These are phyloP conservation scores for Citrullus amarus DNA, from an alignment of 306 rosid species.

Conservation along the genomic window DNA sequence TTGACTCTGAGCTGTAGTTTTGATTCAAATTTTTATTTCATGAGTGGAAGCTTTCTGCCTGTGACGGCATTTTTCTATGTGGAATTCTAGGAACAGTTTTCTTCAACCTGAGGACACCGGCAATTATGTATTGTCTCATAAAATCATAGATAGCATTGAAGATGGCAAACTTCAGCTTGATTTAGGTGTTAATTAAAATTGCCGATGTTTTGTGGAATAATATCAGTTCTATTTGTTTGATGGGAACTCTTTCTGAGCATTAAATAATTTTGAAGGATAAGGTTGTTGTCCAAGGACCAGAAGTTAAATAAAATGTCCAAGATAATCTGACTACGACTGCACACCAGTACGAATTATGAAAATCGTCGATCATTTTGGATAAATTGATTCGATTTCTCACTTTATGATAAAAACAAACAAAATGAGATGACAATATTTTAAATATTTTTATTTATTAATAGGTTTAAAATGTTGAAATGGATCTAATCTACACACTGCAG, in stretches of 20 bases:
- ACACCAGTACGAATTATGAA: neutral
- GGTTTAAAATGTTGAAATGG: neutral
- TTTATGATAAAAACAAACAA: neutral
- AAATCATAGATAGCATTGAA: neutral
- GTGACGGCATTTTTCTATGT: neutral
- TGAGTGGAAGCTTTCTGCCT: neutral
- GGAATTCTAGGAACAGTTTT: neutral
- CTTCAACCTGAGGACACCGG: neutral
- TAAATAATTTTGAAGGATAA: neutral
- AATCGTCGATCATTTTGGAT: neutral
- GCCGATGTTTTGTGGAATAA: neutral
- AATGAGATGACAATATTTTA: neutral
- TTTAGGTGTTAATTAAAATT: neutral
- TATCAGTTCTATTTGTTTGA: neutral
- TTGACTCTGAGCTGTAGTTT: constrained; percentile 1
- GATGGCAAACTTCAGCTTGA: neutral
- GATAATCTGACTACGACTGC: neutral
- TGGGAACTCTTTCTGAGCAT: neutral
- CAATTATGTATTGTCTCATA: neutral
- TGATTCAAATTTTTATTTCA: neutral
- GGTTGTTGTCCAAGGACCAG: neutral
- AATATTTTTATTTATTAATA: neutral
- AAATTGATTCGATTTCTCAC: neutral
- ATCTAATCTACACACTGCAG: neutral
- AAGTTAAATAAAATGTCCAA: neutral